Percentiles rank a stretch among this genome's conserved stretches.
Conservation (phyloP, 257 asterid genomes). For the Fraxinus quadrangulata region DNA sequence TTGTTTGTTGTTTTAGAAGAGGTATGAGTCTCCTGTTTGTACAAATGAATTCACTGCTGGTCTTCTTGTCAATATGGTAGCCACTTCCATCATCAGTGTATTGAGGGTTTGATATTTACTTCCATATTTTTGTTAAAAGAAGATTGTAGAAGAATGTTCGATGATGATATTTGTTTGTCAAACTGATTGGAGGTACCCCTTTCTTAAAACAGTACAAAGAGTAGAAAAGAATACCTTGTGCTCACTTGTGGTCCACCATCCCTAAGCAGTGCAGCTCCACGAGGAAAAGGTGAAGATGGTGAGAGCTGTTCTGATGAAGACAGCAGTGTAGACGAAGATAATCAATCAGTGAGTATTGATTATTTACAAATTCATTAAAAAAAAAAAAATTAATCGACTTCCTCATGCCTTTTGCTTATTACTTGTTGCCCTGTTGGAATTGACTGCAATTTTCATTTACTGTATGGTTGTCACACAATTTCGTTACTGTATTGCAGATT, state of each 20-base stretch:
- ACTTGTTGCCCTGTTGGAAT: neutral
- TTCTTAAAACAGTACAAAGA: conserved; percentile 65
- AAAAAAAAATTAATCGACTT: neutral
- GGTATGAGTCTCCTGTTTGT: neutral
- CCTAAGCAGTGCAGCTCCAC: conserved; percentile 56
- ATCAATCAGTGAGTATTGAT: conserved; percentile 54
- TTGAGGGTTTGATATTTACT: neutral
- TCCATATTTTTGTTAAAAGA: neutral
- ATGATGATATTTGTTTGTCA: neutral
- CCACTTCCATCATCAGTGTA: neutral
- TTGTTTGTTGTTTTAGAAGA: neutral
- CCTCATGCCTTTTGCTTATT: conserved; percentile 2
- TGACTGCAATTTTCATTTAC: conserved; percentile 4
- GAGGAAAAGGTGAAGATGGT: conserved; percentile 69
- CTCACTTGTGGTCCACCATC: conserved; percentile 89
- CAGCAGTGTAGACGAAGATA: conserved; percentile 74
- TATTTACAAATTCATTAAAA: neutral
- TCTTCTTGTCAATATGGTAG: neutral
- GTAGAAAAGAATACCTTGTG: conserved; percentile 85
- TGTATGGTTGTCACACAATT: neutral
- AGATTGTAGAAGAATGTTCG: neutral
- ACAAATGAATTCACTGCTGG: neutral
- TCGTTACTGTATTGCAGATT: conserved; percentile 44
- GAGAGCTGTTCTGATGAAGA: conserved; percentile 74
- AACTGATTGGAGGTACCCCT: conserved; percentile 3